Base-by-base conservation (phyloP, 371 early-diverging fungal species). In the Apophysomyces variabilis region DNA sequence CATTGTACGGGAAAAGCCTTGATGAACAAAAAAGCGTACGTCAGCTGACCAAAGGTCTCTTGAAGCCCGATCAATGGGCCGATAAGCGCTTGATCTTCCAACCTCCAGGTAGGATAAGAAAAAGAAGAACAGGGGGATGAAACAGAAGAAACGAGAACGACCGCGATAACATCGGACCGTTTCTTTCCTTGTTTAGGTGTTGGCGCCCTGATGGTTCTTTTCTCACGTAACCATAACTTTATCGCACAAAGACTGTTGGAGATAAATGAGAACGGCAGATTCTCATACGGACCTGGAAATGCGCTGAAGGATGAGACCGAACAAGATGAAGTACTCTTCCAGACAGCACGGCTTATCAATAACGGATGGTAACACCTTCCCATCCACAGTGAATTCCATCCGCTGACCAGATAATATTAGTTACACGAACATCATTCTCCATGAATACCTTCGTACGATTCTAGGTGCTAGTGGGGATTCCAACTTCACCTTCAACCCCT, bases 171-270 rank as follows among this genome's bases (percentile, higher is more conserved):
- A 1, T 26, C 32, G 32, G 32, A 26, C 3, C 32, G 14, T 50
- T 21, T 41, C 11, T 12, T 57, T 12, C 1, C 4, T 36, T 47
- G 9, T 38, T 54, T 37, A 70, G 82, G 83, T 46, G 82, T 83
- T 14, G 74, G 66, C 13, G 69, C 74, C 43, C 46, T 86, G 16
- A 43, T 85, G 44, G 75, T 83, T 8, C 16, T 86, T 6, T 86
- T 86, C 62, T 79, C 82, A 4, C 73, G 86, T 26, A 86, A 86
- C 59, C 86, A 86, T 62, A 86, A 85, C 41, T 79, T 72, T 62
- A 85, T 86, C 67, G 85, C 85, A 8, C 63, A 78, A 46, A 67
- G 65, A 18, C 68, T 86, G 7, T 35, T 82, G 13, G 79, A 78
- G 54, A 71, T 66, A n/a, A 82, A 82, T 64, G 79, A 82, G 68